Conservation (phyloP, 257 asterid species). For the Jacaranda mimosifolia region DNA sequence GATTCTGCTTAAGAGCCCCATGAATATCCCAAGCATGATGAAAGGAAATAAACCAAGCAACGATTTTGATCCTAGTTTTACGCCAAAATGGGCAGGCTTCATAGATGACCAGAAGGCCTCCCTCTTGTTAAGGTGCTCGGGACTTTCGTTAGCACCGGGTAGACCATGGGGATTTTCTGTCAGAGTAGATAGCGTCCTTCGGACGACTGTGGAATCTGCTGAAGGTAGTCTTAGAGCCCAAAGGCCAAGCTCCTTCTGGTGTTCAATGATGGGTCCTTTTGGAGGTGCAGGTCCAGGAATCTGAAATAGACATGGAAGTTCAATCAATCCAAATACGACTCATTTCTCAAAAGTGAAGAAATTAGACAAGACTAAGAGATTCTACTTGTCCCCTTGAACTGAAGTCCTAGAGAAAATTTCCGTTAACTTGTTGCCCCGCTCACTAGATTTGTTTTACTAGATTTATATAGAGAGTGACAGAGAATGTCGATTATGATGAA, state of each 20-base stretch:
- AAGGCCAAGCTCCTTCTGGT: slow-evolving; percentile 68
- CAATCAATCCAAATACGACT: neutral
- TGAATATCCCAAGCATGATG: slow-evolving; percentile 60
- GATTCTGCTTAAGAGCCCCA: slow-evolving; percentile 60
- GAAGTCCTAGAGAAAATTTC: no score
- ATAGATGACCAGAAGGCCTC: slow-evolving; percentile 75
- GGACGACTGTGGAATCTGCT: slow-evolving; percentile 81
- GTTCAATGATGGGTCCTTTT: slow-evolving; percentile 64
- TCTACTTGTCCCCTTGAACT: no score
- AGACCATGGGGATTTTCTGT: slow-evolving; percentile 71
- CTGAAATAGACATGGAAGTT: slow-evolving; percentile 46
- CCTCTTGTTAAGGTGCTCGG: slow-evolving; percentile 55
- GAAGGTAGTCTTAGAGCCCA: slow-evolving; percentile 89
- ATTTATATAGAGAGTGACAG: no score
- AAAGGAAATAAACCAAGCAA: slow-evolving; percentile 57
- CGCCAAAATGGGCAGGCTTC: slow-evolving; percentile 85
- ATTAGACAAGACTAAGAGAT: neutral
- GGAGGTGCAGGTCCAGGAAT: slow-evolving; percentile 83
- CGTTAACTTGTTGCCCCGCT: no score
- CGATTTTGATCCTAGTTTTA: slow-evolving; percentile 70
- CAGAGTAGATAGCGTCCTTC: slow-evolving; percentile 65
- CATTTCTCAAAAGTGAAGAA: neutral
- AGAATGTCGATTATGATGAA: no score
- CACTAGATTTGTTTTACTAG: no score
- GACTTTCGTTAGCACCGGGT: slow-evolving; percentile 67